Evolutionary conservation across 495 filamentous ascomycete genomes (phyloP).

Genomic region (Arthonia radiata): DNA sequence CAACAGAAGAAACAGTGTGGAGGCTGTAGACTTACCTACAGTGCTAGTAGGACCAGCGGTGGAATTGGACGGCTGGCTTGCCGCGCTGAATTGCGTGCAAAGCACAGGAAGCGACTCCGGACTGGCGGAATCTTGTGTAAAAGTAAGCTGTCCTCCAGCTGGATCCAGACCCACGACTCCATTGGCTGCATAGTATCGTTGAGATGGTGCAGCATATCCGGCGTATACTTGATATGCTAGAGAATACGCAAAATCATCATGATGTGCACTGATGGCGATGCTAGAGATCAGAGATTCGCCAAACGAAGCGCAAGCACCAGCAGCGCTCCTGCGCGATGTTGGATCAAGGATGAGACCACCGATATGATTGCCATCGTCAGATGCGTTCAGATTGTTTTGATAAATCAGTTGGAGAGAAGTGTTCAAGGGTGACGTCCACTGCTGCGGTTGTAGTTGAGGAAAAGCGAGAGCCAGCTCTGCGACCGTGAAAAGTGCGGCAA

Average conservation of each 20-base stretch:
- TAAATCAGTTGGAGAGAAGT: constrained; percentile 20
- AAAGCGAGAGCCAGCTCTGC: too few species aligned
- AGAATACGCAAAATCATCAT: constrained; percentile 13
- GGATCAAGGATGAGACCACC: constrained; percentile 19
- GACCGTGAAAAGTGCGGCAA: too few species aligned
- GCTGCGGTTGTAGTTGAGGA: too few species aligned
- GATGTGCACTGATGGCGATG: constrained; percentile 13
- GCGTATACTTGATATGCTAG: constrained; percentile 18
- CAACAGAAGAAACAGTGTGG: too few species aligned
- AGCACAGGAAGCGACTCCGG: constrained; percentile 14
- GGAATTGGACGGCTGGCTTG: constrained; percentile 5
- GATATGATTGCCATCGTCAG: constrained; percentile 20
- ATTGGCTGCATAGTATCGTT: constrained; percentile 14
- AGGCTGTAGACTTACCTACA: too few species aligned
- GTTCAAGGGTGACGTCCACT: too few species aligned
- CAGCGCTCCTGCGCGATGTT: constrained; percentile 10
- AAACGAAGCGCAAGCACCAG: constrained; percentile 16
- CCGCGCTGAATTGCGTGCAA: constrained; percentile 18
- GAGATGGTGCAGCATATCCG: constrained; percentile 3
- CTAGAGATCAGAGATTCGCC: constrained; percentile 17
- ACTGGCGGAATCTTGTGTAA: constrained; percentile 6
- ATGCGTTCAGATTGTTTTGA: constrained; percentile 24
- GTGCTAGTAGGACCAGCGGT: constrained; percentile 8
- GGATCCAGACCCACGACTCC: constrained; percentile 10
- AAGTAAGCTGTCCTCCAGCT: constrained; percentile 4